Conservation (phyloP, 805 yeast genomes). For the Nakazawaea populi region DNA sequence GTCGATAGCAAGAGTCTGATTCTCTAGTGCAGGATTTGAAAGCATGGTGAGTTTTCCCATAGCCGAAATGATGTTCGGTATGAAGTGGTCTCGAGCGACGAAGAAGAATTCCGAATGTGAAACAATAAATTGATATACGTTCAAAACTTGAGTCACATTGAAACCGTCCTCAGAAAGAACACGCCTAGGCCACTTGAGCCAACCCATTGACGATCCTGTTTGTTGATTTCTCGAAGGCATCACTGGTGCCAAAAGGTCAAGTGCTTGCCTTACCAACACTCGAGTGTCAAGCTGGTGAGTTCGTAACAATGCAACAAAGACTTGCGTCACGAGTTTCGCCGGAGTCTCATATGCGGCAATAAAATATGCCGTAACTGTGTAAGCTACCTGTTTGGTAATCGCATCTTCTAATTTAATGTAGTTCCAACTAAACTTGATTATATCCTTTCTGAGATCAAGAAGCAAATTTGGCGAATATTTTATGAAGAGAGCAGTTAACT, state of each 20-base stretch:
- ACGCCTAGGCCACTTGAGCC: slow-evolving; percentile 95
- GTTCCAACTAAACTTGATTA: slow-evolving; percentile 93
- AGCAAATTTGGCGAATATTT: slow-evolving; percentile 59
- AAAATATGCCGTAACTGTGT: slow-evolving; percentile 80
- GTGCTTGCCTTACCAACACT: slow-evolving; percentile 76
- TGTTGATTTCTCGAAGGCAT: slow-evolving; percentile 60
- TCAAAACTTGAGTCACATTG: slow-evolving; percentile 78
- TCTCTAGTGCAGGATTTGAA: slow-evolving; percentile 73
- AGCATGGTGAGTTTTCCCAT: slow-evolving; percentile 84
- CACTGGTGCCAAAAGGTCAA: slow-evolving; percentile 85
- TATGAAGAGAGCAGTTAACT: slow-evolving; percentile 71
- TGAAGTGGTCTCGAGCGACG: slow-evolving; percentile 81
- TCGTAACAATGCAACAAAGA: slow-evolving; percentile 82
- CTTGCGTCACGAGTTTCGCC: slow-evolving; percentile 80
- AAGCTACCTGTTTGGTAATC: slow-evolving; percentile 87
- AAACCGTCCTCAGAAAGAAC: slow-evolving; percentile 87
- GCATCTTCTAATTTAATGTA: slow-evolving; percentile 84
- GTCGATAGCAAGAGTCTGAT: slow-evolving; percentile 82
- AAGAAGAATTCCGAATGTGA: slow-evolving; percentile 81
- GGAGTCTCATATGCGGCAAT: slow-evolving; percentile 88
- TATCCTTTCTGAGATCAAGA: slow-evolving; percentile 65
- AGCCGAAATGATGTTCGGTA: slow-evolving; percentile 83
- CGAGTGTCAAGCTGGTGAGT: slow-evolving; percentile 84
- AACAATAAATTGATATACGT: slow-evolving; percentile 83
- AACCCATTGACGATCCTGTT: slow-evolving; percentile 48